phyloP scores from a whole-genome alignment of 2,329 filamentous ascomycete genomes.

The Aspergillus awamori region DNA sequence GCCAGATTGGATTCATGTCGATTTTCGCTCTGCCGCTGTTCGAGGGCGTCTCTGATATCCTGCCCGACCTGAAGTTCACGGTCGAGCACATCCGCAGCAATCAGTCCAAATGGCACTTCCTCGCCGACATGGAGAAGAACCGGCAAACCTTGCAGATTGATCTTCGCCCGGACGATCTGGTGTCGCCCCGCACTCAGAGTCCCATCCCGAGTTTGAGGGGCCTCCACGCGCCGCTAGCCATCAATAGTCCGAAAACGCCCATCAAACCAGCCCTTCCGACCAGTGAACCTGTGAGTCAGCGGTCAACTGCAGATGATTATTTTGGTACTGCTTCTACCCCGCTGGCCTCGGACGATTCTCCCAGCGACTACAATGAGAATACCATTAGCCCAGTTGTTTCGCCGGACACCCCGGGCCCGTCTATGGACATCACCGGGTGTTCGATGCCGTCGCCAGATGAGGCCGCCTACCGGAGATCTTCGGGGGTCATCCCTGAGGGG shows the following conservation, averaged over 20 bases:
- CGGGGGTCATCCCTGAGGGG: conserved; percentile 33
- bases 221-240: conserved; percentile 13
- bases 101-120: conserved; percentile 65
- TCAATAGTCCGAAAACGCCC: conserved; percentile 12
- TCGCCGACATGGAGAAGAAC: conserved; percentile 36
- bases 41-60: conserved; percentile 79
- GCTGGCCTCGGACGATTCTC: conserved; percentile 16
- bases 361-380: conserved; percentile 35
- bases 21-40: conserved; percentile 93
- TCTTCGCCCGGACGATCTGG: conserved; percentile 23
- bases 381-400: conserved; percentile 39
- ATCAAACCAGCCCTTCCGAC: conserved; percentile 16
- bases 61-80: conserved; percentile 82
- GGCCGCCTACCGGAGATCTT: conserved; percentile 35
- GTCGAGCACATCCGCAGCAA: conserved; percentile 81
- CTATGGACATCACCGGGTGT: conserved; percentile 39
- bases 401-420: conserved; percentile 38
- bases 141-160: conserved; percentile 30
- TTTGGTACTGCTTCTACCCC: conserved; percentile 24
- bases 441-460: conserved; percentile 22
- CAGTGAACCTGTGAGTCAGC: conserved; percentile 7
- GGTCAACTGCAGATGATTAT: conserved; percentile 18
- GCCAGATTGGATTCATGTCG: conserved; percentile 95
- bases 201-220: conserved; percentile 25
- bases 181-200: conserved; percentile 42